Percentiles rank a stretch among this genome's conserved stretches.
phyloP scores from a whole-genome alignment of 176 grass and related monocot genomes.

The Avena insularis region DNA sequence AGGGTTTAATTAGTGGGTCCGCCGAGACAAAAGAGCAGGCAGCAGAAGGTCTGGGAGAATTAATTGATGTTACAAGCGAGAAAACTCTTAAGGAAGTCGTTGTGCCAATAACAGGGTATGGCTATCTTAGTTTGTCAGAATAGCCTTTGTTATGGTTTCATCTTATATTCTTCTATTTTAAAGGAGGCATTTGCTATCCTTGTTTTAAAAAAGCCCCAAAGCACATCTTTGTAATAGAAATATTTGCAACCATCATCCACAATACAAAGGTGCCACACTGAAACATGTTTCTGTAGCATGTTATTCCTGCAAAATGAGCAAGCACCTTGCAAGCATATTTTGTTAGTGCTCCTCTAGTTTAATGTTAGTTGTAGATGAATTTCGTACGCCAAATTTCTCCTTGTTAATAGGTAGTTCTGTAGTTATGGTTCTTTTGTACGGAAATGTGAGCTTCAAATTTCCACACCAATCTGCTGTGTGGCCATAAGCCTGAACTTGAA shows the following conservation, averaged over 20 bases:
- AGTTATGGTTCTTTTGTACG: neutral
- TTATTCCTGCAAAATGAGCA: constrained; percentile 7
- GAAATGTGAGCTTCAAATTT: neutral
- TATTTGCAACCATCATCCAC: constrained; percentile 10
- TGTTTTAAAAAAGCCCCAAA: neutral
- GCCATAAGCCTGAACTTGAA: constrained; percentile 22
- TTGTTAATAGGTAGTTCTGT: constrained; percentile 14
- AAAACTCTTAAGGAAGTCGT: constrained; percentile 93
- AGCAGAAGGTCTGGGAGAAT: constrained; percentile 92
- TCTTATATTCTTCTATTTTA: constrained; percentile 2
- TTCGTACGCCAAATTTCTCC: neutral
- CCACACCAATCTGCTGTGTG: neutral
- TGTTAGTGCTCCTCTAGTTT: neutral
- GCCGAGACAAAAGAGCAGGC: constrained; percentile 91
- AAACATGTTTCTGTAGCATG: neutral
- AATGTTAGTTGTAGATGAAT: neutral
- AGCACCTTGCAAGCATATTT: neutral
- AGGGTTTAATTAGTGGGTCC: constrained; percentile 97
- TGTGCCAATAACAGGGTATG: constrained; percentile 96
- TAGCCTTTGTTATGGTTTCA: constrained; percentile 1
- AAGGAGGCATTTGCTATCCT: neutral
- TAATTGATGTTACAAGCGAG: constrained; percentile 92
- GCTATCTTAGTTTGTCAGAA: constrained; percentile 34
- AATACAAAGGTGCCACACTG: neutral
- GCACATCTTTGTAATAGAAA: neutral